Evolutionary conservation across 169 alveolate species (phyloP), one percentile per base, ranked within the genome.

Genomic region (Theileria luwenshuni): DNA sequence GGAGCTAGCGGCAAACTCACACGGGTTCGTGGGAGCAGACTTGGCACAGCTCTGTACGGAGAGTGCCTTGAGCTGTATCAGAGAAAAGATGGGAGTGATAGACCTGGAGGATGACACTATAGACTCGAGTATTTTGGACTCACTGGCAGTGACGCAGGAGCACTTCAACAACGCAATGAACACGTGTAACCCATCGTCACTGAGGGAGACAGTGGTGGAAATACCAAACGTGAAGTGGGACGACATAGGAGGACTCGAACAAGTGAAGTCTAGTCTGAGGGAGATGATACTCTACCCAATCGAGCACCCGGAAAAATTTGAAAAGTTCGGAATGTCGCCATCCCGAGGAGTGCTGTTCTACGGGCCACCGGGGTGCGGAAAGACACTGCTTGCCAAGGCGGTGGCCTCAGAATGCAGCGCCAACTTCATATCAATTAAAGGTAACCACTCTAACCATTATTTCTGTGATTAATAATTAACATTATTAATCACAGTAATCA

Each of bases 281-380:
- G 99, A 98, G 86, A 96, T 97, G 99, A 98, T 98, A 48, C 90
- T 97, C 47, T 97, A 97, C 86, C 96, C 96, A 56, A 92, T 92
- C 54, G 99, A 97, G 60, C 98, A 97, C 81, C 99, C 99, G 19
- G 99, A 98, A 83, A 97, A 97, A 90, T 98, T 96, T 92, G 98
- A 96, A 84, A 95, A 96, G 84, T 97, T 96, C 69, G 99, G 99
- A 48, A 96, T 98, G 99, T 86, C 96, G 54, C 99, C 99, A 59
- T 95, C 98, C 27, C 94, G 98, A 32, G 99, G 99, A 6, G 99
- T 97, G 27, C 90, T 98, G 23, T 98, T 98, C 93, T 98, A 98
- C 88, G 99, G 99, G 15, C 99, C 99, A n/a, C 99, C 99, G 52
- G 72, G 72, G 43, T 97, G 99, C 85, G 99, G 99, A 72, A 98